These are phyloP conservation scores for Russula dissimulans DNA, from an alignment of 768 basidiomycete species.

Conservation along the genomic window DNA sequence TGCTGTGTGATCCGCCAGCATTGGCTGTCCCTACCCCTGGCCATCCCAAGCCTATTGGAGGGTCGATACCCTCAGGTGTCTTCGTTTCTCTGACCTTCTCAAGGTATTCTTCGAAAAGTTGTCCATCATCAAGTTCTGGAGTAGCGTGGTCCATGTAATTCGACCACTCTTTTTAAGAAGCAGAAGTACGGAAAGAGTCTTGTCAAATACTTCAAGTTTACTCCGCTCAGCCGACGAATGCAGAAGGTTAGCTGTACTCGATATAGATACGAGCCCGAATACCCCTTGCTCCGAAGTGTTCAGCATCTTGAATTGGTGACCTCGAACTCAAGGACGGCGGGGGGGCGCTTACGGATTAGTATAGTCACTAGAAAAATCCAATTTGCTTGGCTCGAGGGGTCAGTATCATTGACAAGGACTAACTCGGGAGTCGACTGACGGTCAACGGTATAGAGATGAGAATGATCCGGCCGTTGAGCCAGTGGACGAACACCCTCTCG, in stretches of 20 bases:
- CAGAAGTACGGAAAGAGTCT: too few species aligned
- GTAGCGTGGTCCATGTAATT: conserved; percentile 8
- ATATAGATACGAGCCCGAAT: conserved; percentile 31
- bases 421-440: conserved; percentile 35
- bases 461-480: conserved; percentile 1
- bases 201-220: too few species aligned
- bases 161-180: conserved; percentile 9
- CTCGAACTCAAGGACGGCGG: background rate
- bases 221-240: conserved; percentile 5
- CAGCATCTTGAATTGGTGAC: conserved; percentile 20
- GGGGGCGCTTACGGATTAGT: conserved; percentile 28
- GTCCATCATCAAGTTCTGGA: conserved; percentile 4
- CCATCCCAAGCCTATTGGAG: conserved; percentile 3
- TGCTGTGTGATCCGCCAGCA: conserved; percentile 25
- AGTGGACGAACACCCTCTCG: conserved; percentile 4
- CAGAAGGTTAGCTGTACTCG: conserved; percentile 45
- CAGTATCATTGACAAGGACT: conserved; percentile 51
- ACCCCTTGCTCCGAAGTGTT: conserved; percentile 23
- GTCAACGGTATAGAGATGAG: background rate
- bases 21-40: conserved; percentile 20
- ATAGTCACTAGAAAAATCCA: conserved; percentile 37
- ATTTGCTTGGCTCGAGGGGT: conserved; percentile 27
- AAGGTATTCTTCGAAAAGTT: background rate
- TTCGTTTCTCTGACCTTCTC: background rate
- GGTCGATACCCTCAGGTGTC: background rate